Percentiles rank a stretch among this genome's conserved stretches.
These are phyloP conservation scores for Gastrodia elata DNA, from an alignment of 106 monocot species.

Conservation along the genomic window DNA sequence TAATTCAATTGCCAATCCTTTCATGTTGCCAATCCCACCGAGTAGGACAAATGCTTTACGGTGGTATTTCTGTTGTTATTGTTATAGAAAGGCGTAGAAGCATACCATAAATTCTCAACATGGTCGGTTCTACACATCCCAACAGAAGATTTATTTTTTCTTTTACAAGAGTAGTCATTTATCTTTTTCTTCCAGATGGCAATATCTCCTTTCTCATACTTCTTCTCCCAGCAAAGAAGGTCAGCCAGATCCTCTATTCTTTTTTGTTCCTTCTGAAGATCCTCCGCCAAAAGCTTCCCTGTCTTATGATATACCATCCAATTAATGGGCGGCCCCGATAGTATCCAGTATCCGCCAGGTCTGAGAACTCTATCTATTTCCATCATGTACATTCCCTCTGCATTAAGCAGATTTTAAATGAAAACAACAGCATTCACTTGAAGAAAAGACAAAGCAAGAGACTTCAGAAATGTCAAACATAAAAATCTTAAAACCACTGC, in stretches of 20 bases:
- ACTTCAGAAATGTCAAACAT: neutral
- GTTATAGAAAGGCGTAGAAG: neutral
- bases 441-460: neutral
- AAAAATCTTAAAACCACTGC: neutral
- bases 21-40: too few species aligned
- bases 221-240: constrained; percentile 40
- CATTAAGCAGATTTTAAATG: neutral
- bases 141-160: constrained; percentile 9
- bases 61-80: too few species aligned
- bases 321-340: constrained; percentile 44
- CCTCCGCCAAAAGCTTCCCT: constrained; percentile 26
- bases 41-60: too few species aligned
- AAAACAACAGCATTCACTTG: neutral
- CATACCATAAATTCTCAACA: constrained; percentile 39
- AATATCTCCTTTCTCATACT: constrained; percentile 33
- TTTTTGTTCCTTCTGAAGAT: constrained; percentile 27
- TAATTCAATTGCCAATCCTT: too few species aligned
- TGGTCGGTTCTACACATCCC: constrained; percentile 18
- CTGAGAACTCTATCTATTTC: constrained; percentile 45
- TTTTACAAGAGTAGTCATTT: constrained; percentile 17
- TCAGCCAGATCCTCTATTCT: constrained; percentile 34
- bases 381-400: constrained; percentile 55
- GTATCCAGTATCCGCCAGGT: constrained; percentile 47
- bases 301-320: constrained; percentile 26
- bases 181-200: constrained; percentile 32